Base-by-base conservation (phyloP, 768 basidiomycete genomes). In the Kwoniella sp. region DNA sequence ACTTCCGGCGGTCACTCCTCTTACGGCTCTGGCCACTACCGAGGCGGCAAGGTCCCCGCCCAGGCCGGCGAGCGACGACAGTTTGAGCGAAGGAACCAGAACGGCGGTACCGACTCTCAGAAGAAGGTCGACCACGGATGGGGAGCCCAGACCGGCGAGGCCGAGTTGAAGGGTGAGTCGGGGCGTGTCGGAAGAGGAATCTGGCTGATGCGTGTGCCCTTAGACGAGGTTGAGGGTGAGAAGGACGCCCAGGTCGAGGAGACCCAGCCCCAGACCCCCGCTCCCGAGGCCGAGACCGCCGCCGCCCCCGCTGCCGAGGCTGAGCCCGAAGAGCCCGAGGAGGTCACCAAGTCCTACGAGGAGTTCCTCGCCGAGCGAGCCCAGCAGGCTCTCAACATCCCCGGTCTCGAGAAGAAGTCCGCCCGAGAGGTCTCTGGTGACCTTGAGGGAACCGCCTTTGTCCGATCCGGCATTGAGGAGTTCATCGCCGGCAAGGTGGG, bases 41-140 rank as follows among this genome's bases (percentile, higher is more conserved):
- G 42, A 32, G 72, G 73, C 17, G 81, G 59, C 54, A 64, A 50
- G 50, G 56, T 46, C 46, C 69, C 60, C 61, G 69, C 63, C 52
- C 57, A 63, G 46, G 70, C 67, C 60, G 82, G 82, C 51, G 86
- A 86, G 54, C 84, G 88, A 73, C 78, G 82, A 57, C 88, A 83
- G 71, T 91, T 93, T 79, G 87, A 80, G 76, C 89, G 63, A 46
- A 40, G 52, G 40, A 55, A 49, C 53, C 56, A 50, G 45, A 67
- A 58, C 50, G 50, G 53, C 52, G 55, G 59, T 51, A 53, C 88
- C 73, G 93, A 98, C 77, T 86, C 88, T 38, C 88, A 91, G 63
- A 98, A 96, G 82, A 89, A 89, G 79, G 77, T 92, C 65, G 86
- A 89, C 73, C 87, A 89, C 71, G 86, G 85, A 61, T 98, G 93